These are phyloP conservation scores for Saitozyma podzolica DNA, from an alignment of 768 basidiomycete genomes.

Conservation along the genomic window DNA sequence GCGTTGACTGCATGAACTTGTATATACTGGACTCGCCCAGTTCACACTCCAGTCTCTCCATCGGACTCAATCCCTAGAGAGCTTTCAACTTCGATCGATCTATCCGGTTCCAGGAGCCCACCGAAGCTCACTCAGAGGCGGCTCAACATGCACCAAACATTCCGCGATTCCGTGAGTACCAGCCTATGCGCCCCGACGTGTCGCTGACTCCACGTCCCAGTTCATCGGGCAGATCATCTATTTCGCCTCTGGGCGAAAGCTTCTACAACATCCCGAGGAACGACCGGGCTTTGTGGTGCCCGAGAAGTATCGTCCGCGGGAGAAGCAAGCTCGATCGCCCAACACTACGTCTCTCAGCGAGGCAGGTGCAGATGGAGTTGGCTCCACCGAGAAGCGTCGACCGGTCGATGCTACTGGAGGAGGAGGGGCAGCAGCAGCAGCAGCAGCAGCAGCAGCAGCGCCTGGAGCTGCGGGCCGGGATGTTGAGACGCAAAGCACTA, in stretches of 20 bases:
- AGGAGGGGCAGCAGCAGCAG: too few species aligned
- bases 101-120: too few species aligned
- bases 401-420: too few species aligned
- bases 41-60: too few species aligned
- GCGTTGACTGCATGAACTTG: too few species aligned
- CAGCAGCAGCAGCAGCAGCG: too few species aligned
- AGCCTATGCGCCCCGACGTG: neutral
- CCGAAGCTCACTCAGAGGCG: too few species aligned
- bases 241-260: conserved; percentile 12
- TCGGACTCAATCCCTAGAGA: too few species aligned
- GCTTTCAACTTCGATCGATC: too few species aligned
- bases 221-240: conserved; percentile 30
- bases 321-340: conserved; percentile 7
- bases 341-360: conserved; percentile 4
- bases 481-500: conserved; percentile 4
- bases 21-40: too few species aligned
- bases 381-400: neutral
- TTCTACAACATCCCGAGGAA: conserved; percentile 33
- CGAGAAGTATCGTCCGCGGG: conserved; percentile 20
- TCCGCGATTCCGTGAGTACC: conserved; percentile 30
- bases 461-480: conserved; percentile 1
- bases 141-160: conserved; percentile 9
- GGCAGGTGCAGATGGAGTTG: neutral
- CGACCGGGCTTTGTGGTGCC: conserved; percentile 27
- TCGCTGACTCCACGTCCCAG: conserved; percentile 8